Base-by-base conservation (phyloP, 2,329 filamentous ascomycete genomes). In the Ascosphaera pollenicola region DNA sequence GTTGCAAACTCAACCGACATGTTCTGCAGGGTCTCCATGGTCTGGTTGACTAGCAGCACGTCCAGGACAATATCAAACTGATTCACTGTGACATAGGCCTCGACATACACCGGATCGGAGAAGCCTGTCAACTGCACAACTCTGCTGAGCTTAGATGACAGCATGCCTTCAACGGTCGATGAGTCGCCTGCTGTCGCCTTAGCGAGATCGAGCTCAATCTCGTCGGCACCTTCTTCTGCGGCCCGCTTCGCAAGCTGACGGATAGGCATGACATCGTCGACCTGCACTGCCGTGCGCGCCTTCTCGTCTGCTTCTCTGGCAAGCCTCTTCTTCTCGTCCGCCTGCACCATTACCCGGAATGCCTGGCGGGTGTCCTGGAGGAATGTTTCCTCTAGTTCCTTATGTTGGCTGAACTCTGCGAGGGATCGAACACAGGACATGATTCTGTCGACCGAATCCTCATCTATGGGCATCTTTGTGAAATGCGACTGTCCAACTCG, bases 401-500 rank as follows among this genome's bases (percentile, higher is more conserved):
- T 91, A 61, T 80, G 82, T 54, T 91, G 66, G 11, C 75, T 72
- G 53, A 93, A 94, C 52, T 95, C 85, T 3, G 85, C 80, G 19
- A 98, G 67, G 6, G 84, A 89, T 44, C 87, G 77, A 24, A 98
- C 82, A 54, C 87, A 95, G 31, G 83, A 84, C 89, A 98, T 95
- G 56, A 98, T 87, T 50, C 89, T 77, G 57, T 98, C 89, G n/a
- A 95, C 73, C 0, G 89, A 94, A 56, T 98, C 89, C 56, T 98
- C 89, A 45, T 98, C 89, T 46, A 98, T 95, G 2, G 84, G 81
- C 1, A 83, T 79, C 64, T 95, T 95, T 53, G 92, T 89, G 49
- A 98, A 98, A 46, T 93, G 83, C n/a, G 87, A 95, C 60, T 98
- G 89, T 32, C 89, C 89, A 43, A 94, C 89, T 38, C 89, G 84